A percentile compares a stretch with the other conserved stretches of the same genome.
These are phyloP conservation scores for Abrus pulchellus DNA, from an alignment of 306 rosid genomes.

Conservation along the genomic window DNA sequence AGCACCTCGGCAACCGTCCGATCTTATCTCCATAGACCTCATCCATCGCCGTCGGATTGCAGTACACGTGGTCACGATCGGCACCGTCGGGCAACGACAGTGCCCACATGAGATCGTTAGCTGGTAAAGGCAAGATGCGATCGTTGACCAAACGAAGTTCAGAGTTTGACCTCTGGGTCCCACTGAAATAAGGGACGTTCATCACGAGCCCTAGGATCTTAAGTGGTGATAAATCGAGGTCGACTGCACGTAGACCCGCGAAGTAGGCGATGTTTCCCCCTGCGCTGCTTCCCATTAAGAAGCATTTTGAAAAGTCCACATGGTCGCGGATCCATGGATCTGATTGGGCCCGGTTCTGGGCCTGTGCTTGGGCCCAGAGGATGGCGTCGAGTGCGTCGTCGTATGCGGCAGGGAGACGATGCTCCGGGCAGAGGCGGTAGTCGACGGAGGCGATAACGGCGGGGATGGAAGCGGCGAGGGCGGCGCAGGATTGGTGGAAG, in stretches of 20 bases:
- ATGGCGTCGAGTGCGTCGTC: slow-evolving; percentile 73
- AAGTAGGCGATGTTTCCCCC: slow-evolving; percentile 74
- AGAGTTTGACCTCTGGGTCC: slow-evolving; percentile 61
- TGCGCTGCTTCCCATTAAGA: slow-evolving; percentile 71
- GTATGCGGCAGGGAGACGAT: slow-evolving; percentile 91
- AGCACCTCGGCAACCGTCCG: slow-evolving; percentile 61
- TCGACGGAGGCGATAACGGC: slow-evolving; percentile 65
- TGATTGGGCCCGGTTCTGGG: slow-evolving; percentile 25
- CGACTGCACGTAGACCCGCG: slow-evolving; percentile 63
- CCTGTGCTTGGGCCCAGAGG: slow-evolving; percentile 58
- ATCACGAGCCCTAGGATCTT: slow-evolving; percentile 63
- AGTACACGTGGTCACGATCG: slow-evolving; percentile 72
- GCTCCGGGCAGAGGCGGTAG: slow-evolving; percentile 84
- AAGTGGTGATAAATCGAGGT: slow-evolving; percentile 54
- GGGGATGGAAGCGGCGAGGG: slow-evolving; percentile 48
- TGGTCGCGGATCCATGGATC: slow-evolving; percentile 68
- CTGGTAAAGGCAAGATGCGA: slow-evolving; percentile 57
- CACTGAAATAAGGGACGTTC: slow-evolving; percentile 66
- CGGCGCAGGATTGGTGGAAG: slow-evolving; percentile 60
- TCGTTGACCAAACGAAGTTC: slow-evolving; percentile 59
- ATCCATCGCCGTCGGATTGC: slow-evolving; percentile 57
- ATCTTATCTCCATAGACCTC: slow-evolving; percentile 49
- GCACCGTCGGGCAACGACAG: slow-evolving; percentile 65
- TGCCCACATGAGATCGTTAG: slow-evolving; percentile 73
- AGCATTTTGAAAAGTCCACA: slow-evolving; percentile 61